phyloP scores from a whole-genome alignment of 2,329 filamentous ascomycete genomes.

The Aureobasidium sp. region DNA sequence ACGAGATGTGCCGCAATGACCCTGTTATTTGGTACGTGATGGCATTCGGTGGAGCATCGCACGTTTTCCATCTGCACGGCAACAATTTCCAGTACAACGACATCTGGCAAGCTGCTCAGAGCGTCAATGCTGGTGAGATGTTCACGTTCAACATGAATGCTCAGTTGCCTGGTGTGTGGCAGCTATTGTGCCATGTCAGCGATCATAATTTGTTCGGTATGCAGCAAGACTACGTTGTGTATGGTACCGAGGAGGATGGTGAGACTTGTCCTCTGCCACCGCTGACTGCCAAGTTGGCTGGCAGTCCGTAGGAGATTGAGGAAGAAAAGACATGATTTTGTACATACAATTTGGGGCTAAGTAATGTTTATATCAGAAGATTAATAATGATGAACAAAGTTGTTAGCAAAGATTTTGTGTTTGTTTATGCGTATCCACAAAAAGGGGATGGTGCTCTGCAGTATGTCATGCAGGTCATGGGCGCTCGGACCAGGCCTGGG shows the following conservation, averaged over 20 bases:
- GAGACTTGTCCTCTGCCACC: slow-evolving; percentile 20
- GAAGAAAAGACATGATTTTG: neutral
- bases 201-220: slow-evolving; percentile 22
- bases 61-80: slow-evolving; percentile 29
- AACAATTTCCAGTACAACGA: slow-evolving; percentile 22
- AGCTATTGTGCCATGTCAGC: slow-evolving; percentile 24
- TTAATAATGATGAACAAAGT: neutral
- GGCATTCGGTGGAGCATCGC: slow-evolving; percentile 22
- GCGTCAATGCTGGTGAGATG: slow-evolving; percentile 24
- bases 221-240: slow-evolving; percentile 22
- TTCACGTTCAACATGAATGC: slow-evolving; percentile 26
- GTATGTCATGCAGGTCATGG: neutral
- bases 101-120: slow-evolving; percentile 14
- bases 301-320: neutral
- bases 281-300: slow-evolving; percentile 14
- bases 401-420: neutral
- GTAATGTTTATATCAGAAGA: neutral
- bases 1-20: slow-evolving; percentile 27
- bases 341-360: neutral
- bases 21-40: slow-evolving; percentile 29
- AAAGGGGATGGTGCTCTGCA: neutral
- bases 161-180: slow-evolving; percentile 22
- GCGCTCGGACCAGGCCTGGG: neutral
- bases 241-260: slow-evolving; percentile 1
- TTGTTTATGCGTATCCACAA: neutral